A percentile compares a stretch with the other conserved stretches of the same genome.
Evolutionary conservation across 108 stramenopile species (phyloP).

Genomic region (Cyclostephanos invisitatus): DNA sequence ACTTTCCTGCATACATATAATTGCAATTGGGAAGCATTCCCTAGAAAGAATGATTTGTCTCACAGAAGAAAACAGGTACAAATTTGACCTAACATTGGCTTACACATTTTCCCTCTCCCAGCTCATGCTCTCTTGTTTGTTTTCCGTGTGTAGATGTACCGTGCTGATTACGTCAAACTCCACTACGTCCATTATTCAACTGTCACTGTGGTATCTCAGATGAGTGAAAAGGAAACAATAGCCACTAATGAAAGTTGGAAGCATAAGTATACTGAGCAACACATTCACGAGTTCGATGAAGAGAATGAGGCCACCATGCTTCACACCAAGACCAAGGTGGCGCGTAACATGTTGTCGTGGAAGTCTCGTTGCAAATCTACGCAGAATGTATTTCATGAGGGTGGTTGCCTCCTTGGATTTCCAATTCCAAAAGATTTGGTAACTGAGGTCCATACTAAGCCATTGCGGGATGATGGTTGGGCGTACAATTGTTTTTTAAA

Average conservation of each 20-base stretch:
- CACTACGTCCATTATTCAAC: constrained; percentile 89
- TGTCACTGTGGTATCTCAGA: constrained; percentile 65
- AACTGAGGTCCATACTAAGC: constrained; percentile 7
- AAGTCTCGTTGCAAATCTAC: constrained; percentile 42
- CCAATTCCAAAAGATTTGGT: constrained; percentile 60
- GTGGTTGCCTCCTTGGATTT: constrained; percentile 59
- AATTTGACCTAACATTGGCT: not conserved
- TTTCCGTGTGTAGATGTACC: constrained; percentile 60
- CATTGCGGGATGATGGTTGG: constrained; percentile 55
- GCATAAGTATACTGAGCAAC: constrained; percentile 54
- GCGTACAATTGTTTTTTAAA: constrained; percentile 84
- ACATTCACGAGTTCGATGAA: constrained; percentile 68
- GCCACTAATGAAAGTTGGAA: constrained; percentile 38
- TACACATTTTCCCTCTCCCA: not conserved
- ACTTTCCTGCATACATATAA: constrained; percentile 86
- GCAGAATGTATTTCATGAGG: constrained; percentile 6
- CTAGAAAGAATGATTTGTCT: constrained; percentile 70
- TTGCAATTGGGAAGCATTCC: constrained; percentile 78
- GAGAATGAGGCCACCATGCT: constrained; percentile 81
- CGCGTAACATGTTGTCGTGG: constrained; percentile 67
- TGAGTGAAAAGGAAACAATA: constrained; percentile 55
- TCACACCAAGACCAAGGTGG: constrained; percentile 83
- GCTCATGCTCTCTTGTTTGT: not conserved
- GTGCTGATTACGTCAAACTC: constrained; percentile 78
- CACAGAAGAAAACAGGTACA: constrained; percentile 78